Base-by-base conservation (phyloP, 2,329 filamentous ascomycete species). In the Aureobasidium sp. region DNA sequence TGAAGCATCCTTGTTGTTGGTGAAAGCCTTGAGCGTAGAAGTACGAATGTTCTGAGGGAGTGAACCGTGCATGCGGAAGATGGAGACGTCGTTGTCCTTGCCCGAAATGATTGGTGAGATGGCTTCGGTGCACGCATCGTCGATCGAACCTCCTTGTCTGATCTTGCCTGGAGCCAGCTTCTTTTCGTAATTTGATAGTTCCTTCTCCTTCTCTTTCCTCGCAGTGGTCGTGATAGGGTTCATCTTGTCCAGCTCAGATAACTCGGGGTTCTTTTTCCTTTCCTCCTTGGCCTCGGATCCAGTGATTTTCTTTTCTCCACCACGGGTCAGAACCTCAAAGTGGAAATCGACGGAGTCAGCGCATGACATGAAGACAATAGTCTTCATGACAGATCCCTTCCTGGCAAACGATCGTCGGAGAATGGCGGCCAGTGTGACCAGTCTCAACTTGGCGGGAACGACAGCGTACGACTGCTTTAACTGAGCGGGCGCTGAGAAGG, bases 291-390 rank as follows among this genome's bases (percentile, higher is more conserved):
- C 51, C n/a, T 64, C 64, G n/a, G 46, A 35, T 17, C 68, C 63
- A 55, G 72, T 72, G 29, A 77, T 84, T 15, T 66, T 55, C 23
- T 63, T 64, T 19, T 62, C 37, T 33, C 70, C 64, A 53, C 74
- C 73, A 19, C 74, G 75, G 7, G 79, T 86, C 61, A 99, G 83
- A 3, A 96, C 77, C 63, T 95, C 88, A 71, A 91, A 97, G 72
- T 97, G 93, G 68, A 96, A 99, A 71, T 99, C 91, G 62, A 97
- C 94, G 1, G 90, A 94, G 72, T 99, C 94, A 21, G 94, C 92
- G 69, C 94, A 99, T 11, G 93, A 96, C 51, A 99, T 89, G 75
- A 99, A 99, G 37, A 99, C 81, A 63, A 99, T 96, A 23, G 88
- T 89, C 74, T 99, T 97, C 89, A 95, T 96, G 19, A 95, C 89